Evolutionary conservation across 208 protist genomes (phyloP).

Genomic region (Tritrichomonas foetus): DNA sequence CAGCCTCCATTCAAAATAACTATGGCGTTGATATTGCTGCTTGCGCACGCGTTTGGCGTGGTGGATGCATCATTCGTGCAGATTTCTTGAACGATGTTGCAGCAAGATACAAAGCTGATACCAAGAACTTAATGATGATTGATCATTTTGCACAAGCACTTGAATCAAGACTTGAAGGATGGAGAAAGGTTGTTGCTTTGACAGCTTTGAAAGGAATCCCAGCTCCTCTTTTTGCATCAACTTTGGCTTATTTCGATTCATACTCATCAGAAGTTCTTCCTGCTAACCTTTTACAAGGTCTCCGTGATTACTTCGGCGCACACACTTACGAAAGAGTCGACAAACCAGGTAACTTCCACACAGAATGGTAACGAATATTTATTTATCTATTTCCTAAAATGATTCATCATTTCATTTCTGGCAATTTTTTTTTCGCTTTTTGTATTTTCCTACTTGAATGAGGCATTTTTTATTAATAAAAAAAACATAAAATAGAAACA

Average conservation of each 20-base stretch:
- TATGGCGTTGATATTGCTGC: constrained; percentile 68
- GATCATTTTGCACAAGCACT: constrained; percentile 64
- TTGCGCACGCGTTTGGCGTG: constrained; percentile 74
- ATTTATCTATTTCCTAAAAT: no score
- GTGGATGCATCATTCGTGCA: constrained; percentile 79
- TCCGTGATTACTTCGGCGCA: constrained; percentile 79
- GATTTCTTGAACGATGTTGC: constrained; percentile 70
- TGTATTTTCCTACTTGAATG: no score
- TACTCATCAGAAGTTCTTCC: constrained; percentile 63
- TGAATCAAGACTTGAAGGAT: constrained; percentile 49
- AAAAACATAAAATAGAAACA: no score
- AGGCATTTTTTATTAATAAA: no score
- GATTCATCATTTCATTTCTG: no score
- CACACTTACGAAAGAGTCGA: constrained; percentile 75
- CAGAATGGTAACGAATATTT: constrained; percentile 39
- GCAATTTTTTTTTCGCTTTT: no score
- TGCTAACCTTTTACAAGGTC: constrained; percentile 73
- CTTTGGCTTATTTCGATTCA: constrained; percentile 70
- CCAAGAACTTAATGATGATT: constrained; percentile 65
- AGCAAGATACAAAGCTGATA: constrained; percentile 63
- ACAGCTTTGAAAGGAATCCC: constrained; percentile 63
- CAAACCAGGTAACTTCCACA: constrained; percentile 18
- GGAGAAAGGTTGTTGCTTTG: constrained; percentile 58
- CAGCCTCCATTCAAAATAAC: constrained; percentile 49
- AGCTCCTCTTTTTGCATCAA: constrained; percentile 63